Evolutionary conservation across 352 stramenopile genomes (phyloP), one percentile per base, ranked within the genome.

Genomic region (Poterioochromonas sp.): DNA sequence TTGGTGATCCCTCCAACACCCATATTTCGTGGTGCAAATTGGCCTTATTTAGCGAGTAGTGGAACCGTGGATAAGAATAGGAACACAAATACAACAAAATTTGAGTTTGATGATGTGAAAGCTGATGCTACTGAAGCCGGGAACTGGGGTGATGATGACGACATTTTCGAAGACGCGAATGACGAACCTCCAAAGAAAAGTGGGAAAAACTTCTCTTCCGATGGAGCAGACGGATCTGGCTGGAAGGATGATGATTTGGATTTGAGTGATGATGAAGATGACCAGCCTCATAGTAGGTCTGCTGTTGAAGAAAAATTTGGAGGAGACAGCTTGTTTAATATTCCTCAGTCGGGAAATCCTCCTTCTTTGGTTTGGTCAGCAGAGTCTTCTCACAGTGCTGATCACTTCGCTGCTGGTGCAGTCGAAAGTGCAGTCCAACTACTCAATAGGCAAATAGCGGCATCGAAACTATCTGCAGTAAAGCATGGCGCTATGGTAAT

Each of bases 391-490:
- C 89, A 99, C 76, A 94, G 94, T 51, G 94, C 93, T 11, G 95
- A 99, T 86, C 96, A 99, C 82, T 91, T 93, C 40, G 94, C 95
- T 34, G 95, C 95, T 41, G 96, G 96, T 5, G 93, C 89, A 54
- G 94, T 98, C 63, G 88, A 94, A 77, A 97, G 93, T 32, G 93
- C 94, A 18, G 97, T 98, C 91, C 92, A 98, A 82, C 83, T 99
- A 64, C 87, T 99, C 77, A 94, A 98, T 83, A 90, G 95, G 32
- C 96, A 99, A 87, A 98, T 99, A 82, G 95, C 95, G 43, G 93
- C 97, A 0, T 95, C 96, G 79, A 96, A 98, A 82, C 98, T 99
- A 78, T 88, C 90, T 76, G 87, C 90, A n/a, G 84, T 99, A 43
- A 94, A 97, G 85, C 83, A 87, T 0, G 86, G 90, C 63, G 94